Conservation (phyloP, 2,329 filamentous ascomycete genomes). For the Xylaria sp. region DNA sequence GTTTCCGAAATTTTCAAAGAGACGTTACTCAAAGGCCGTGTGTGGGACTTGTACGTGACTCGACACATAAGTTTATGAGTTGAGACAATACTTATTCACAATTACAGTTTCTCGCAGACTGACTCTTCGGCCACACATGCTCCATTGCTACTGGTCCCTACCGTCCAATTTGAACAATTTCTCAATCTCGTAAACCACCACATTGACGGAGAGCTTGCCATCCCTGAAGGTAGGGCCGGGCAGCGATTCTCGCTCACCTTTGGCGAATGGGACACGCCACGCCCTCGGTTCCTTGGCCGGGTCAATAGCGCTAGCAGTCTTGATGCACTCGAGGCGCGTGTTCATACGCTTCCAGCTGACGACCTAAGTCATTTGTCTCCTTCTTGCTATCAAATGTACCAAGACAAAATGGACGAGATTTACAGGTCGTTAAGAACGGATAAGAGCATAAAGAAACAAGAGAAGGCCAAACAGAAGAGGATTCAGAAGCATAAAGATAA, state of each 20-base stretch:
- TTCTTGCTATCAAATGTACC: constrained; percentile 60
- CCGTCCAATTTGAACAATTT: constrained; percentile 71
- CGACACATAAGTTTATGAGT: background rate
- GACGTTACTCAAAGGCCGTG: constrained; percentile 66
- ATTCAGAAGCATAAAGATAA: constrained; percentile 62
- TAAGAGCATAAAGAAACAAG: constrained; percentile 55
- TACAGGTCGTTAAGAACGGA: constrained; percentile 60
- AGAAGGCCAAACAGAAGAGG: constrained; percentile 60
- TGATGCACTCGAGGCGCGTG: constrained; percentile 47
- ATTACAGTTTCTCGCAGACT: constrained; percentile 49
- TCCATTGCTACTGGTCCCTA: constrained; percentile 74
- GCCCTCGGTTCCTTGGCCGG: constrained; percentile 74
- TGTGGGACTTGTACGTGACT: constrained; percentile 77
- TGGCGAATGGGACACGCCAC: constrained; percentile 66
- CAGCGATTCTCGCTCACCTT: constrained; percentile 72
- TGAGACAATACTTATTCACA: constrained; percentile 7
- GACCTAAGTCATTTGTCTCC: constrained; percentile 51
- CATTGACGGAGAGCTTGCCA: constrained; percentile 63
- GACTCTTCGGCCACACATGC: constrained; percentile 60
- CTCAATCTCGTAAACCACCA: constrained; percentile 72
- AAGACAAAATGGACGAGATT: constrained; percentile 63
- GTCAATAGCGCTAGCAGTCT: constrained; percentile 57
- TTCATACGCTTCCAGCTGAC: constrained; percentile 54
- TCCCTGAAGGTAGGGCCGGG: constrained; percentile 65
- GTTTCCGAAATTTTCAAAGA: constrained; percentile 64